Base-by-base conservation (phyloP, 2,329 filamentous ascomycete species). In the Scytalidium lignicola region DNA sequence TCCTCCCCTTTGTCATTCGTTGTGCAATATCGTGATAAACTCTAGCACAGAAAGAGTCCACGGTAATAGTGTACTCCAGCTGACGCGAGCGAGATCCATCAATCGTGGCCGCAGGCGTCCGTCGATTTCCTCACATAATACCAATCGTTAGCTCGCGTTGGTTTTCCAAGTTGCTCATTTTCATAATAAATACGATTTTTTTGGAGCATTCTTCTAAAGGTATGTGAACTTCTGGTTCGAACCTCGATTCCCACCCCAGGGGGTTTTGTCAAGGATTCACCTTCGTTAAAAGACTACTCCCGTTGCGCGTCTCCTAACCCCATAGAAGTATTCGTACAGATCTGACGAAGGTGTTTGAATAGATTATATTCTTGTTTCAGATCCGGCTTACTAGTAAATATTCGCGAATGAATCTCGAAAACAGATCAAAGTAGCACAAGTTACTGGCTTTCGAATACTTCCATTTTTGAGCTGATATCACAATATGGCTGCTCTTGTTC, bases 401-500 rank as follows among this genome's bases (percentile, higher is more conserved):
- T 17, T 17, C 15, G 10, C 32, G 32, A 37, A 37, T 37, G 32
- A 37, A 37, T 37, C n/a, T 17, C 12, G 32, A 17, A 37, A 37
- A 13, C 32, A 15, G 4, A 17, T n/a, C 32, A 17, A 9, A 37
- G 32, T 37, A 37, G 15, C 32, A 37, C n/a, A 26, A 37, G 32
- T 49, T 56, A 53, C 46, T 37, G 32, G 32, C 32, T 26, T 37
- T 37, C 32, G 32, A 37, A 37, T 13, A 47, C 44, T 42, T 44
- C 18, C 48, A 41, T 10, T 37, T 41, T 32, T 46, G 41, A 42
- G 44, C 48, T 39, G 46, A 51, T 52, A 49, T n/a, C 65, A 64
- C 75, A 85, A 67, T 68, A 92, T 93, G 88, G 88, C 88, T 75
- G 86, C 88, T 69, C 77, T 92, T 75, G 85, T 91, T 64, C 88